Conservation (phyloP, 176 grass and related monocot species). For the Musa beccarii region DNA sequence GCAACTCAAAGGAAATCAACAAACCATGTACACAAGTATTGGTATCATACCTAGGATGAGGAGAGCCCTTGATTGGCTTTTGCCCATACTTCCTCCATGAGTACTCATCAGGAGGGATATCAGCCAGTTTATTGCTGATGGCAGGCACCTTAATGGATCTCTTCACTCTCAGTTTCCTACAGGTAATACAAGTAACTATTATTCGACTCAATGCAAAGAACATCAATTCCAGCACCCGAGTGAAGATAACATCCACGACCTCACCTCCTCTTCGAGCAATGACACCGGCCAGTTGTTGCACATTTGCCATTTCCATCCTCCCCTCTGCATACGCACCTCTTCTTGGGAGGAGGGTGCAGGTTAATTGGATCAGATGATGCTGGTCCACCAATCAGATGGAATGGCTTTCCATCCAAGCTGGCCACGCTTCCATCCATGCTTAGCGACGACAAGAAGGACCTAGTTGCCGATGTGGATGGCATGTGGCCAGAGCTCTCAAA, state of each 20-base stretch:
- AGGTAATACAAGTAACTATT: slow-evolving; percentile 5
- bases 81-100: slow-evolving; percentile 98
- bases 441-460: slow-evolving; percentile 70
- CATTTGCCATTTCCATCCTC: slow-evolving; percentile 76
- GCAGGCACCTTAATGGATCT: slow-evolving; percentile 67
- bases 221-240: not conserved
- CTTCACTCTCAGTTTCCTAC: slow-evolving; percentile 86
- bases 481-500: slow-evolving; percentile 40
- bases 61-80: slow-evolving; percentile 96
- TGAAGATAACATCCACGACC: not conserved
- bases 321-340: slow-evolving; percentile 45
- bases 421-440: slow-evolving; percentile 74
- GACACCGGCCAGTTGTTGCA: slow-evolving; percentile 49
- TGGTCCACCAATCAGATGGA: slow-evolving; percentile 46
- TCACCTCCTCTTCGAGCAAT: slow-evolving; percentile 90
- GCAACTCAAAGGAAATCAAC: not conserved
- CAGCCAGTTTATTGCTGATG: slow-evolving; percentile 72
- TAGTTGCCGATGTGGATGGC: slow-evolving; percentile 39
- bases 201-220: not conserved
- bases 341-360: slow-evolving; percentile 30
- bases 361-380: slow-evolving; percentile 37
- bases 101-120: slow-evolving; percentile 73
- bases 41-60: slow-evolving; percentile 58
- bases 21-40: not conserved
- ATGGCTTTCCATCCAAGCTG: slow-evolving; percentile 59